Conservation (phyloP, 2,329 filamentous ascomycete genomes). For the Fusarium domesticum region DNA sequence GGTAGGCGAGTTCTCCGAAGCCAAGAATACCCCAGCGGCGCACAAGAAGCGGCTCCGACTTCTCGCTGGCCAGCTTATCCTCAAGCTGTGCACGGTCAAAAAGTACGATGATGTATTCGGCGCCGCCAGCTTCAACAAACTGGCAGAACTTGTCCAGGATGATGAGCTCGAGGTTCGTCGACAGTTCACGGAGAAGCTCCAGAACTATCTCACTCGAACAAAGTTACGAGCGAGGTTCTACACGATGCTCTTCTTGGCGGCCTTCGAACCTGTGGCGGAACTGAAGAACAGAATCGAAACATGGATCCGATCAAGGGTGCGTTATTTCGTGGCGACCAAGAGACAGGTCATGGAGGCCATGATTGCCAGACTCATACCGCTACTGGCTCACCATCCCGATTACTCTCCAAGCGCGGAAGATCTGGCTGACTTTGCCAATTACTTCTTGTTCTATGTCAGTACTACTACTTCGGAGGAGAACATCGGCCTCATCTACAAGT, state of each 20-base stretch:
- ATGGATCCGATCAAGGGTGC: constrained; percentile 82
- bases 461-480: constrained; percentile 84
- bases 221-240: constrained; percentile 76
- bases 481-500: constrained; percentile 82
- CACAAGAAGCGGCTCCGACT: constrained; percentile 82
- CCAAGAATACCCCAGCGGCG: constrained; percentile 68
- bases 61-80: constrained; percentile 71
- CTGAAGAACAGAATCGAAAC: constrained; percentile 75
- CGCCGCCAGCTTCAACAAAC: constrained; percentile 71
- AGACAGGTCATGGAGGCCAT: constrained; percentile 72
- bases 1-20: constrained; percentile 77
- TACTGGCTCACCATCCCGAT: constrained; percentile 92
- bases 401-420: constrained; percentile 66
- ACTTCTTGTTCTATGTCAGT: constrained; percentile 84
- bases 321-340: constrained; percentile 56
- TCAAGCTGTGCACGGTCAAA: constrained; percentile 80
- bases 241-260: constrained; percentile 82
- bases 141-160: constrained; percentile 82
- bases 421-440: constrained; percentile 77
- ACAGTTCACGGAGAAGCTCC: constrained; percentile 78
- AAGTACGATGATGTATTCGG: constrained; percentile 73
- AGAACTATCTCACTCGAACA: constrained; percentile 80
- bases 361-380: constrained; percentile 77
- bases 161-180: constrained; percentile 68
- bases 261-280: constrained; percentile 77